Conservation (phyloP, 2,329 filamentous ascomycete genomes). For the Xylariaceae sp. region DNA sequence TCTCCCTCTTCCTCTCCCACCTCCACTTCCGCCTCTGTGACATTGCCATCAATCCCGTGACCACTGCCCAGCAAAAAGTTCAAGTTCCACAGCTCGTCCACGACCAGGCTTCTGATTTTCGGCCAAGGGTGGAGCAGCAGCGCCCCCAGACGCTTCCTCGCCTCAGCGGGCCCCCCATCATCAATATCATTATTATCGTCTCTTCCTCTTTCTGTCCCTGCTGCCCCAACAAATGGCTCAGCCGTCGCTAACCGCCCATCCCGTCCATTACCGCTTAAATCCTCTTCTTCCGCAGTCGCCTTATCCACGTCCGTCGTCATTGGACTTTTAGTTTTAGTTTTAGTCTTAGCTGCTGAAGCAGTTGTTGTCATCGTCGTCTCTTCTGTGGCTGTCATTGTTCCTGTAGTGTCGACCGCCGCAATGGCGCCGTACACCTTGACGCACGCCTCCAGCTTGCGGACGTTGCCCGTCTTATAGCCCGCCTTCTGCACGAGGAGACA, state of each 20-base stretch:
- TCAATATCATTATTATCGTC: too few species aligned
- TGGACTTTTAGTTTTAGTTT: too few species aligned
- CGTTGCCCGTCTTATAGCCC: conserved; percentile 76
- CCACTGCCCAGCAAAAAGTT: conserved; percentile 23
- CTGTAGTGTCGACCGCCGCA: conserved; percentile 30
- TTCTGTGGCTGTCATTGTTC: neutral
- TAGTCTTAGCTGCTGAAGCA: too few species aligned
- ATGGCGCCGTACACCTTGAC: conserved; percentile 74
- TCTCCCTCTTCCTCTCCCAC: too few species aligned
- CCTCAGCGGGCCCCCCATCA: conserved; percentile 34
- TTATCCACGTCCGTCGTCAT: too few species aligned
- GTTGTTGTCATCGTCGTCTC: neutral
- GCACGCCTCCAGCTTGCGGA: conserved; percentile 75
- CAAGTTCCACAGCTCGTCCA: conserved; percentile 54
- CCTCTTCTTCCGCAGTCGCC: too few species aligned
- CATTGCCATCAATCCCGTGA: conserved; percentile 19
- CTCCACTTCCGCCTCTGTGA: too few species aligned
- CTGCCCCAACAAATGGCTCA: conserved; percentile 13
- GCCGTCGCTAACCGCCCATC: conserved; percentile 3
- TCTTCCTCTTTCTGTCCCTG: conserved; percentile 35
- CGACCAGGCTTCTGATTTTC: conserved; percentile 55
- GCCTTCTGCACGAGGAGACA: conserved; percentile 70
- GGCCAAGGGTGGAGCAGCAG: conserved; percentile 82
- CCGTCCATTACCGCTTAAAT: too few species aligned
- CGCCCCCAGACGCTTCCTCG: conserved; percentile 62